phyloP scores from a whole-genome alignment of 169 alveolate species.

The Plasmodium knowlesi region DNA sequence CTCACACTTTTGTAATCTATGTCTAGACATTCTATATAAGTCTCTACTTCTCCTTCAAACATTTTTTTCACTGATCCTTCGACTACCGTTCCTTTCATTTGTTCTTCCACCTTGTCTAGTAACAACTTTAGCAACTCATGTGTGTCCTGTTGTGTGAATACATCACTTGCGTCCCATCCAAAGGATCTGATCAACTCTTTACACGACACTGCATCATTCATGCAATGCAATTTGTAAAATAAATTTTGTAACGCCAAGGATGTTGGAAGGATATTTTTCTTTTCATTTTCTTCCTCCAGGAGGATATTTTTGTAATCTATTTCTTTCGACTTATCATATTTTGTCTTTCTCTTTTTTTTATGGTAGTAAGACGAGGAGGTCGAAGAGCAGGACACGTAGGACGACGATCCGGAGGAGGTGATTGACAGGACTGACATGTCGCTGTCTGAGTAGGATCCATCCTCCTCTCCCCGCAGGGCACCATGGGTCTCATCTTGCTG shows the following conservation, averaged over 20 bases:
- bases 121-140: constrained; percentile 95
- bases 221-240: constrained; percentile 92
- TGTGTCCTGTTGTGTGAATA: constrained; percentile 97
- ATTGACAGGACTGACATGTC: constrained; percentile 53
- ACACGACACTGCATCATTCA: constrained; percentile 92
- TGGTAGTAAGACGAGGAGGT: constrained; percentile 51
- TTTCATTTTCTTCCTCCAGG: constrained; percentile 88
- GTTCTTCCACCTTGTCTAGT: constrained; percentile 96
- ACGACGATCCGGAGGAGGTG: constrained; percentile 61
- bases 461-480: constrained; percentile 13
- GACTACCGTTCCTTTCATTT: constrained; percentile 95
- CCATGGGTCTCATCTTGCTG: neutral
- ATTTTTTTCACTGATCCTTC: constrained; percentile 94
- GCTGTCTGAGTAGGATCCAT: constrained; percentile 27
- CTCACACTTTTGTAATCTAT: constrained; percentile 92
- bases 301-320: constrained; percentile 80
- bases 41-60: constrained; percentile 96
- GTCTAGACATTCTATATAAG: constrained; percentile 94
- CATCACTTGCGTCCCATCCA: constrained; percentile 97
- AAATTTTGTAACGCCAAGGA: constrained; percentile 93
- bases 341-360: constrained; percentile 36
- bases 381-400: constrained; percentile 46
- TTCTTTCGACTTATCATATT: constrained; percentile 77
- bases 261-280: constrained; percentile 84
- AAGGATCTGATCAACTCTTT: constrained; percentile 93